Evolutionary conservation across 495 filamentous ascomycete species (phyloP), one percentile per base, ranked within the genome.

Genomic region (Neurospora terricola): DNA sequence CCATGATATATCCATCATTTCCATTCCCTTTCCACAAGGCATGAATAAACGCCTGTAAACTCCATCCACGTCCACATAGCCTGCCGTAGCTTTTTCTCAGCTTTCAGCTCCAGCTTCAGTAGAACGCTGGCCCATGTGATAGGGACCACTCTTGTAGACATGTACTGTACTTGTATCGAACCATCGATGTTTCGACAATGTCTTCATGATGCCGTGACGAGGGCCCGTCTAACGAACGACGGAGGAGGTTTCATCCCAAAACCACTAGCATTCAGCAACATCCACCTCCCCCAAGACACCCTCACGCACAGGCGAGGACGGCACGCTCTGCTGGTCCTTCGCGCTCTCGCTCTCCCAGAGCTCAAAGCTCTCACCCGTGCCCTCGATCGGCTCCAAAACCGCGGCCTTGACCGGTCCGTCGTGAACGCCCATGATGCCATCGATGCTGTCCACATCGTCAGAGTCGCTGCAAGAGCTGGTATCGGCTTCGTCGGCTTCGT

Each of bases 301-400:
- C 21, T 70, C 27, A 5, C 76, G 77, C 0, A 69, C 70, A 0
- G 79, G 79, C 30, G 80, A 80, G 3, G 78, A 40, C 1, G 77
- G 74, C 9, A 73, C 74, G 38, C 80, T 80, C 12, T 73, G 73
- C 70, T 84, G 87, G 45, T 86, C 88, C 71, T 87, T 87, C 23
- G 87, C 85, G 75, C 86, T 89, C 43, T 82, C 86, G 77, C 88
- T 90, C 81, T 91, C 89, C 89, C 88, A 91, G 36, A 92, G 84
- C 80, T 90, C 87, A 77, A 88, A 88, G 73, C 80, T 84, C 73
- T 86, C 85, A 40, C 82, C 85, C 0, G 85, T 83, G 34, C 84
- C 86, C 62, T 87, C 86, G 21, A 88, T 81, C 5, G 86, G 86
- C 54, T 84, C 80, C 34, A 88, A 78, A 11, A 85, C 73, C 3